phyloP scores from a whole-genome alignment of 2,329 filamentous ascomycete genomes.

The Ophiostoma sp. region DNA sequence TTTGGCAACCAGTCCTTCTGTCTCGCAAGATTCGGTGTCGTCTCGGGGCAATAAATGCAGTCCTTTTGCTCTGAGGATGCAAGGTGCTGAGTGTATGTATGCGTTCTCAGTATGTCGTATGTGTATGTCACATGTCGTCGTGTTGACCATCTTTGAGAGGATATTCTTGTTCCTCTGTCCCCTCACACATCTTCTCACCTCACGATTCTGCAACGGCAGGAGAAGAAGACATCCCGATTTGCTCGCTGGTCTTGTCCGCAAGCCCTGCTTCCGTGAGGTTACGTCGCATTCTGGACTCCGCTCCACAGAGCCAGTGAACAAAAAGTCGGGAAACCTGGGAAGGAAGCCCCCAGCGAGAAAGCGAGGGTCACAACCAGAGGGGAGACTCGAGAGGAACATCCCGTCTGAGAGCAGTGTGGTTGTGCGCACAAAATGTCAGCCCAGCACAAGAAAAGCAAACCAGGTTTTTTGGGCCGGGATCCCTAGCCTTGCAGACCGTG shows the following conservation, averaged over 20 bases:
- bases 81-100: neutral
- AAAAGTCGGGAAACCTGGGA: neutral
- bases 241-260: neutral
- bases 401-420: neutral
- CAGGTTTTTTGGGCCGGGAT: conserved; percentile 17
- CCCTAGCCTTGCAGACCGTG: conserved; percentile 16
- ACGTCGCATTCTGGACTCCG: conserved; percentile 1
- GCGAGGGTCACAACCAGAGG: neutral
- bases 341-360: neutral
- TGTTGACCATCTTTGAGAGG: neutral
- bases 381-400: neutral
- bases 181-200: neutral
- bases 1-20: neutral
- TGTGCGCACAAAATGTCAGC: conserved; percentile 6
- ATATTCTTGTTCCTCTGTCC: neutral
- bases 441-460: neutral
- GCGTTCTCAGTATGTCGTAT: too few species aligned
- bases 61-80: neutral
- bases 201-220: neutral
- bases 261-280: neutral
- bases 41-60: neutral
- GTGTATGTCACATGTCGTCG: neutral
- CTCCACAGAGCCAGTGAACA: neutral
- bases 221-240: conserved; percentile 6
- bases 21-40: neutral